Percentiles rank a stretch among this genome's conserved stretches.
Evolutionary conservation across 2,329 filamentous ascomycete species (phyloP).

Genomic region (Blastomyces silverae): DNA sequence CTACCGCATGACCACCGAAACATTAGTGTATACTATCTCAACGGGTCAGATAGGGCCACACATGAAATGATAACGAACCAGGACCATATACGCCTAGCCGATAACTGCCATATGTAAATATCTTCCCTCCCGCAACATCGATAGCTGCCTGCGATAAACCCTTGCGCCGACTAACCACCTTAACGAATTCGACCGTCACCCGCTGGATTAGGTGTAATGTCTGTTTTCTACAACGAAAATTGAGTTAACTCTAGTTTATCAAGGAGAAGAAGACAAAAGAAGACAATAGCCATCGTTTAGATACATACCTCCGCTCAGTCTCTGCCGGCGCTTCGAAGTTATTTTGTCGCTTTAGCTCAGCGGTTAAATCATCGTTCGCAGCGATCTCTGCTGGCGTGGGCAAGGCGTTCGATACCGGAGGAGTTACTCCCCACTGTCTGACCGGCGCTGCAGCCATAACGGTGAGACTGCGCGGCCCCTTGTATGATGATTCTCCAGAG

Average conservation of each 20-base stretch:
- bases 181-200: conserved; percentile 81
- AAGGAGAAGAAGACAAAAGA: not conserved
- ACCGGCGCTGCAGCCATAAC: conserved; percentile 34
- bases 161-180: conserved; percentile 67
- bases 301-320: conserved; percentile 66
- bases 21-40: not conserved
- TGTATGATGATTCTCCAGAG: not conserved
- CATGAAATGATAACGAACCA: conserved; percentile 35
- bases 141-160: conserved; percentile 68
- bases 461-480: not conserved
- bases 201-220: conserved; percentile 71
- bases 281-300: not conserved
- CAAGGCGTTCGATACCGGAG: conserved; percentile 68
- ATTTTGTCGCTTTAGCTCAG: conserved; percentile 79
- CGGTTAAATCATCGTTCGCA: conserved; percentile 69
- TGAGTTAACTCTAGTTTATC: conserved; percentile 1
- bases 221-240: conserved; percentile 48
- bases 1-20: conserved; percentile 36
- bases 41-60: not conserved
- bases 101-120: conserved; percentile 96
- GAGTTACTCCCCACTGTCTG: conserved; percentile 66
- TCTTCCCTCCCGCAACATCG: conserved; percentile 78
- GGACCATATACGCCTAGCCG: conserved; percentile 89
- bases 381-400: conserved; percentile 72
- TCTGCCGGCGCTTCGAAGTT: conserved; percentile 83